Evolutionary conservation across 2,329 filamentous ascomycete species (phyloP).

Genomic region (Phialophora verrucosa): DNA sequence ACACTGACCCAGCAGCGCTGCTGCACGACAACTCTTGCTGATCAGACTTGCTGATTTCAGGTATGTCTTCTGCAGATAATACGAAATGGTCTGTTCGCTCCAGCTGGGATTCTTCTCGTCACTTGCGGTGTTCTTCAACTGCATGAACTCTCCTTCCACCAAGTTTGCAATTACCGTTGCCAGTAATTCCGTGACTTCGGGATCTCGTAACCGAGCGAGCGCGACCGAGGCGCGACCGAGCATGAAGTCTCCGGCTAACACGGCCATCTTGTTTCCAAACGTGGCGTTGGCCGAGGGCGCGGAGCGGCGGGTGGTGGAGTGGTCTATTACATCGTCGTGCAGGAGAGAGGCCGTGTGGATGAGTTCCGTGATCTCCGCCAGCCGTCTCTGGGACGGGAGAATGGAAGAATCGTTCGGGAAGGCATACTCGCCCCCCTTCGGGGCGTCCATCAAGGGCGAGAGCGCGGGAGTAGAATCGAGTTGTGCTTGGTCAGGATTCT

Average conservation of each 20-base stretch:
- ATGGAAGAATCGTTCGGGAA: conserved; percentile 63
- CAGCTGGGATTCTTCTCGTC: conserved; percentile 85
- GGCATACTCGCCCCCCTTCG: conserved; percentile 52
- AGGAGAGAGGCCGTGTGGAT: conserved; percentile 96
- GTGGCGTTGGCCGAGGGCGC: conserved; percentile 88
- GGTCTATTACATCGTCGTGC: conserved; percentile 98
- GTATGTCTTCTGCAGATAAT: conserved; percentile 98
- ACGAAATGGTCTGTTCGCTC: conserved; percentile 85
- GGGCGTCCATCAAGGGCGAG: conserved; percentile 59
- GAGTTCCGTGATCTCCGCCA: conserved; percentile 95
- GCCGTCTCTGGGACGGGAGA: conserved; percentile 85
- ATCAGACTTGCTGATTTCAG: conserved; percentile 95
- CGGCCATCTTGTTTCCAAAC: conserved; percentile 99
- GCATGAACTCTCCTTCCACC: conserved; percentile 99
- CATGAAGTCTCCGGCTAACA: conserved; percentile 94
- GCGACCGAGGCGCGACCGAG: conserved; percentile 92
- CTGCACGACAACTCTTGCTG: conserved; percentile 90
- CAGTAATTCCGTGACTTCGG: conserved; percentile 91
- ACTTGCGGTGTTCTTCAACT: conserved; percentile 91
- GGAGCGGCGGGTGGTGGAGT: conserved; percentile 82
- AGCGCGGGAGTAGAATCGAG: conserved; percentile 42
- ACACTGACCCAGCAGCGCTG: conserved; percentile 81
- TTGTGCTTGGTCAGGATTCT: conserved; percentile 69
- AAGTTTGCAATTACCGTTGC: conserved; percentile 97
- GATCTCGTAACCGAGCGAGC: conserved; percentile 84